A percentile compares a stretch with the other conserved stretches of the same genome.
Evolutionary conservation across 495 filamentous ascomycete species (phyloP).

Genomic region (Penicillium roqueforti): DNA sequence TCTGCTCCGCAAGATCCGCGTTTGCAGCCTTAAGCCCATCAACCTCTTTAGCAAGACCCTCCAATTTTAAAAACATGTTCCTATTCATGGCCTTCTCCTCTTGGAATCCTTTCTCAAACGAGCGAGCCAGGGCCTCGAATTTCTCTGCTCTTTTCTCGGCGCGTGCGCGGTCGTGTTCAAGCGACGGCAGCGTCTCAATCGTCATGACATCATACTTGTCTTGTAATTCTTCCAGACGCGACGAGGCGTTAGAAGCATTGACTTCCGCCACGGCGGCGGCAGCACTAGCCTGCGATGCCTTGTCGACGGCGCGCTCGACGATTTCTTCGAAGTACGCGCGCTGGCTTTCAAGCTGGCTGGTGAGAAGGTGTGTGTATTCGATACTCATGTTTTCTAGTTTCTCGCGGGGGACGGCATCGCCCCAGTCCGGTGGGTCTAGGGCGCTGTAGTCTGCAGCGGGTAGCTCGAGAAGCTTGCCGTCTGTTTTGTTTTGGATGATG

Average conservation of each 20-base stretch:
- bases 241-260: constrained; percentile 48
- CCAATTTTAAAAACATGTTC: constrained; percentile 71
- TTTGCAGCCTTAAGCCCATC: constrained; percentile 53
- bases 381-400: constrained; percentile 90
- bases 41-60: constrained; percentile 57
- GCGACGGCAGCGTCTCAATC: constrained; percentile 53
- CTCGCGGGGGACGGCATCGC: constrained; percentile 76
- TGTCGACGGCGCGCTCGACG: constrained; percentile 85
- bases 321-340: constrained; percentile 92
- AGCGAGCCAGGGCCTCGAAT: constrained; percentile 69
- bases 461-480: constrained; percentile 82
- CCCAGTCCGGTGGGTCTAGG: constrained; percentile 43
- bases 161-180: constrained; percentile 69
- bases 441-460: constrained; percentile 50
- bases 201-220: constrained; percentile 52
- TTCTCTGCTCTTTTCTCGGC: constrained; percentile 63
- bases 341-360: constrained; percentile 85
- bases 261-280: constrained; percentile 59
- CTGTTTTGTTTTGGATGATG: constrained; percentile 84
- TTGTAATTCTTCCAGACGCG: constrained; percentile 51
- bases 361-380: constrained; percentile 92
- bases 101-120: constrained; percentile 69
- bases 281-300: constrained; percentile 68
- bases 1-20: constrained; percentile 69
- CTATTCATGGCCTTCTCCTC: constrained; percentile 86